Evolutionary conservation across 352 stramenopile genomes (phyloP).

Genomic region (Phytophthora pseudosyringae): DNA sequence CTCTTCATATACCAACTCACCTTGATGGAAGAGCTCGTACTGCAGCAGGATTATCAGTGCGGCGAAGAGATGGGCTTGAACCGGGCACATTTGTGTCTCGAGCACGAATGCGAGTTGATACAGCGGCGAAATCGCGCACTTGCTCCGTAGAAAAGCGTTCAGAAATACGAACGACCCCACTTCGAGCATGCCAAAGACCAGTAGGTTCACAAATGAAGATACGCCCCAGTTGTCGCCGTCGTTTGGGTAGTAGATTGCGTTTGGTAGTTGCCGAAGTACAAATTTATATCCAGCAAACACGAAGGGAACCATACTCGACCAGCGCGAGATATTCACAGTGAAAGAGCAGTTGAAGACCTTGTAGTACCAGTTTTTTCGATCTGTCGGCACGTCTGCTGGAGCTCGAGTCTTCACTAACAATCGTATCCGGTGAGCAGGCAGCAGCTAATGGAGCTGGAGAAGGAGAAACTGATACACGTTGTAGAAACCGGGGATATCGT

Average conservation of each 20-base stretch:
- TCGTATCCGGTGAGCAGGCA: background rate
- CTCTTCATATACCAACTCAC: background rate
- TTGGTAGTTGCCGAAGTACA: background rate
- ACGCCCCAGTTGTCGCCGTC: constrained; percentile 4
- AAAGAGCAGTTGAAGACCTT: constrained; percentile 11
- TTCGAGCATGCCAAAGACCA: constrained; percentile 38
- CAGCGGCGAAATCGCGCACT: constrained; percentile 36
- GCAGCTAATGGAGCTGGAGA: background rate
- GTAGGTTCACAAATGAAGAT: constrained; percentile 3
- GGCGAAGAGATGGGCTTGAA: constrained; percentile 13
- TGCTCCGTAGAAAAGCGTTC: constrained; percentile 24
- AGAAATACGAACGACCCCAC: constrained; percentile 36
- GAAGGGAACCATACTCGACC: constrained; percentile 14
- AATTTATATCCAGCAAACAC: constrained; percentile 5
- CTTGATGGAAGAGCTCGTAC: constrained; percentile 24
- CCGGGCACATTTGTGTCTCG: constrained; percentile 27
- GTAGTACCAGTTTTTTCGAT: constrained; percentile 5
- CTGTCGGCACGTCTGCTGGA: background rate
- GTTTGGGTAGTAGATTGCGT: constrained; percentile 5
- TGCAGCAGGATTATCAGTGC: constrained; percentile 9
- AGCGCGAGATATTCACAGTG: constrained; percentile 17
- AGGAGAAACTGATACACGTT: constrained; percentile 2
- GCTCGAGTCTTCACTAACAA: background rate
- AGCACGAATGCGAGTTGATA: constrained; percentile 49
- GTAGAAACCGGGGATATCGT: background rate